phyloP scores from a whole-genome alignment of 495 filamentous ascomycete genomes.

The Penicillium chermesinum region DNA sequence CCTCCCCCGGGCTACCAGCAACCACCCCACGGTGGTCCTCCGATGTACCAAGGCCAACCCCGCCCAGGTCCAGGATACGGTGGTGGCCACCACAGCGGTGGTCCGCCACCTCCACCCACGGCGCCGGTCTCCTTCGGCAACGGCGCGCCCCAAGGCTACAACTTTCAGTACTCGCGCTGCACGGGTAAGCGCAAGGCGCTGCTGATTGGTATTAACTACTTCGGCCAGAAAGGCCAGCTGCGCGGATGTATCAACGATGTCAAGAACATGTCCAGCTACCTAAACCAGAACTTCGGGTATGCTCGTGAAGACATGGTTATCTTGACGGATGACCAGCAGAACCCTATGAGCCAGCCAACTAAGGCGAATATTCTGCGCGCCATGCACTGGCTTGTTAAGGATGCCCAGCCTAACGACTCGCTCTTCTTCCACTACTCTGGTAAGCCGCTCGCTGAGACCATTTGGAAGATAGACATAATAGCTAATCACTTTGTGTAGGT shows the following conservation, averaged over 20 bases:
- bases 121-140: conserved; percentile 59
- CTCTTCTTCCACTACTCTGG: conserved; percentile 99
- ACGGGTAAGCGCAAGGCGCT: conserved; percentile 88
- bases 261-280: conserved; percentile 91
- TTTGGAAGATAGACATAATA: background rate
- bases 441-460: conserved; percentile 32
- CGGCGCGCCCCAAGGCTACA: conserved; percentile 73
- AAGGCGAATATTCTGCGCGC: conserved; percentile 94
- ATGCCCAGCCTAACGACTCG: conserved; percentile 88
- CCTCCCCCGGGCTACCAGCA: conserved; percentile 34
- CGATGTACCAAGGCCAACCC: conserved; percentile 28
- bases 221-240: conserved; percentile 85
- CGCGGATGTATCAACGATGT: conserved; percentile 98
- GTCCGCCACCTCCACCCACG: conserved; percentile 39
- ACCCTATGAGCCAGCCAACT: conserved; percentile 93
- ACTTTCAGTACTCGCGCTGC: conserved; percentile 88
- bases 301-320: conserved; percentile 97
- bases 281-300: conserved; percentile 89
- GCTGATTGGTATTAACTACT: conserved; percentile 97
- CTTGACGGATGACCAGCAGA: conserved; percentile 94
- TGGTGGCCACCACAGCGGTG: conserved; percentile 33
- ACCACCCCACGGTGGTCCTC: conserved; percentile 24
- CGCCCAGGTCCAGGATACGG: conserved; percentile 22
- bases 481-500: conserved; percentile 43
- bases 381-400: conserved; percentile 98